Base-by-base conservation (phyloP, 306 rosid species). In the Pyrus bretschneideri region DNA sequence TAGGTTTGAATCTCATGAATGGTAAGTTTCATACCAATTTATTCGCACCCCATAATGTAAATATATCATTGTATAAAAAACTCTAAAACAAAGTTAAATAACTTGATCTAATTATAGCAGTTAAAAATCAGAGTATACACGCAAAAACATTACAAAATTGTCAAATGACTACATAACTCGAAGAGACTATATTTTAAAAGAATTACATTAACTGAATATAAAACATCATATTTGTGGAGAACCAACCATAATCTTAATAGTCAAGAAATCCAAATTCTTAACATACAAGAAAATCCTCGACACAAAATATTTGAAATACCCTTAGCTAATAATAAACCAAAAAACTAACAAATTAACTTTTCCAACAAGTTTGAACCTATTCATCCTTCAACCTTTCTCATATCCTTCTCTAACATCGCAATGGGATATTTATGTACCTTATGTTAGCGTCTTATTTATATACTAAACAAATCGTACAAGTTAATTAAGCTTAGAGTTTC, bases 401-500 rank as follows among this genome's bases (percentile, higher is more conserved):
- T 62, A 35, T 62, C 52, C 29, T 40, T n/a, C 25, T 38, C 12
- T 65, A 35, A n/a, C 66, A 33, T 61, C 19, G 40, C 15, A 63
- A 23, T 6, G 76, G 70, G 49, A 52, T 33, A 62, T 63, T 33
- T 63, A 27, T 17, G 14, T 25, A 74, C 27, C 65, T 17, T 61
- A 27, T 62, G 6, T 46, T 25, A 46, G 30, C 57, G 30, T 40
- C 27, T 57, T 42, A 40, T 29, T 66, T 14, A 19, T 33, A 57
- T 58, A 45, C 21, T 8, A 69, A 69, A 68, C 62, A 69, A 74
- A 67, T 67, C 31, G 59, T 67, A 59, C n/a, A n/a, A 69, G 49
- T 61, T 25, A 74, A 74, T 61, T 25, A 74, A 74, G 71, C 59
- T 58, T 58, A 63, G 19, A 57, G 61, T 72, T 25, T 29, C 67